Conservation (phyloP, 2,329 filamentous ascomycete species). For the Periconia digitata region DNA sequence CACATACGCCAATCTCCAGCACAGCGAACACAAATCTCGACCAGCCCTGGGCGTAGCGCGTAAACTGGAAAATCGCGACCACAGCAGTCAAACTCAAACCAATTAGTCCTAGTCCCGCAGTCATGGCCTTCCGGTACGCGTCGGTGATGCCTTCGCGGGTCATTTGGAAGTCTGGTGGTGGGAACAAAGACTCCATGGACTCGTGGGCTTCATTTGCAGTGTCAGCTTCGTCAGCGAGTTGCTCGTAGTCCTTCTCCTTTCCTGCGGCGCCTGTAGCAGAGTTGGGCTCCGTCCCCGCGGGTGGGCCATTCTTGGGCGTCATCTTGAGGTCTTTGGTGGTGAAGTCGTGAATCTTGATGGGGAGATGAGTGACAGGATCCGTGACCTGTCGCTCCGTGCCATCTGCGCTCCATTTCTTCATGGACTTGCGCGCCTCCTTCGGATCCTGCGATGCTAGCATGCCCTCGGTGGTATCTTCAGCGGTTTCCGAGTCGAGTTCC, state of each 20-base stretch:
- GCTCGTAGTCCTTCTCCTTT: constrained; percentile 47
- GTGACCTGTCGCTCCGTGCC: constrained; percentile 63
- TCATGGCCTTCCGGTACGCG: constrained; percentile 48
- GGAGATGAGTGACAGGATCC: constrained; percentile 72
- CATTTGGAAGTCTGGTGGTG: constrained; percentile 54
- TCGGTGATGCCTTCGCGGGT: constrained; percentile 47
- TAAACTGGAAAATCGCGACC: constrained; percentile 37
- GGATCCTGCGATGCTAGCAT: constrained; percentile 41
- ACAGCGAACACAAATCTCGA: constrained; percentile 30
- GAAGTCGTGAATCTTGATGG: constrained; percentile 68
- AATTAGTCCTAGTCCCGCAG: constrained; percentile 32
- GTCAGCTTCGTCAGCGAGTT: constrained; percentile 47
- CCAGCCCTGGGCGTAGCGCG: constrained; percentile 32
- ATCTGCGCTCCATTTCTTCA: constrained; percentile 53
- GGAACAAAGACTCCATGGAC: constrained; percentile 55
- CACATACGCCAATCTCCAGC: constrained; percentile 28
- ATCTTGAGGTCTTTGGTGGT: constrained; percentile 62
- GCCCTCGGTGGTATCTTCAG: constrained; percentile 50
- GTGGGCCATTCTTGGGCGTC: constrained; percentile 49
- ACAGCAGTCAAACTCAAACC: constrained; percentile 35
- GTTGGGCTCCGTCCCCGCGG: constrained; percentile 42
- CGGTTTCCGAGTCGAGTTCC: constrained; percentile 24
- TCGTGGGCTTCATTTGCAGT: constrained; percentile 48
- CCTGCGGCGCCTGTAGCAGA: constrained; percentile 50
- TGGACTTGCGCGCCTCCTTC: constrained; percentile 51